These are phyloP conservation scores for Hyphopichia homilentoma DNA, from an alignment of 805 yeast species.

Conservation along the genomic window DNA sequence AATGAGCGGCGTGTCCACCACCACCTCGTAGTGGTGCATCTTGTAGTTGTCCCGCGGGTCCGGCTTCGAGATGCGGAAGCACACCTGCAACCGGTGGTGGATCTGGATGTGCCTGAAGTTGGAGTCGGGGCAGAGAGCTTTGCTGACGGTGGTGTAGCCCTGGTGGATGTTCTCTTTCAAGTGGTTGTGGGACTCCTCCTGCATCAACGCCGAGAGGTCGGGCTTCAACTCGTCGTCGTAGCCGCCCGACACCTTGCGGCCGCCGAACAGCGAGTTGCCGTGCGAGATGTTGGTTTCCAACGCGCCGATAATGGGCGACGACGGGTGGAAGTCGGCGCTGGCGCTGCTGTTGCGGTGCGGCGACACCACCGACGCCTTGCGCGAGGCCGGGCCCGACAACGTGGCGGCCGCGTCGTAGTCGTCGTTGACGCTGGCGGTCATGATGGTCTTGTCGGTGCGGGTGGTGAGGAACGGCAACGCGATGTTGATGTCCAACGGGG, in stretches of 20 bases:
- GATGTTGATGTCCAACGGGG: conserved; percentile 41
- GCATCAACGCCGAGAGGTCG: conserved; percentile 25
- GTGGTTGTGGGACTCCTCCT: conserved; percentile 17
- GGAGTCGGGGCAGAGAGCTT: conserved; percentile 58
- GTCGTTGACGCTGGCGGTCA: conserved; percentile 13
- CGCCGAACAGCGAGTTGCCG: not conserved
- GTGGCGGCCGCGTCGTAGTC: conserved; percentile 9
- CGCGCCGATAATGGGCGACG: conserved; percentile 36
- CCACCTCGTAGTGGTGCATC: conserved; percentile 74
- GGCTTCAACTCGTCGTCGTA: conserved; percentile 24
- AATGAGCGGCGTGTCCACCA: conserved; percentile 72
- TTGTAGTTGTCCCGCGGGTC: conserved; percentile 44
- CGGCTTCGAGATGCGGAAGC: conserved; percentile 63
- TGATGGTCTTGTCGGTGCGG: conserved; percentile 24
- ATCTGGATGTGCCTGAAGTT: conserved; percentile 61
- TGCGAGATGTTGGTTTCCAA: conserved; percentile 38
- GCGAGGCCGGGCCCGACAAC: conserved; percentile 15
- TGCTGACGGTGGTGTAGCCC: conserved; percentile 32
- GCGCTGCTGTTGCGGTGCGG: conserved; percentile 7
- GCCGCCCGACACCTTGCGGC: conserved; percentile 1
- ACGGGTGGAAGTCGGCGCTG: conserved; percentile 12
- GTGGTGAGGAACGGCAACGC: conserved; percentile 44
- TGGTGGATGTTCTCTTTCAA: conserved; percentile 25
- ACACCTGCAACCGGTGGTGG: conserved; percentile 66
- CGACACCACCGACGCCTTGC: conserved; percentile 27